These are phyloP conservation scores for Trypanosoma avium DNA, from an alignment of 208 protist genomes.

Conservation along the genomic window DNA sequence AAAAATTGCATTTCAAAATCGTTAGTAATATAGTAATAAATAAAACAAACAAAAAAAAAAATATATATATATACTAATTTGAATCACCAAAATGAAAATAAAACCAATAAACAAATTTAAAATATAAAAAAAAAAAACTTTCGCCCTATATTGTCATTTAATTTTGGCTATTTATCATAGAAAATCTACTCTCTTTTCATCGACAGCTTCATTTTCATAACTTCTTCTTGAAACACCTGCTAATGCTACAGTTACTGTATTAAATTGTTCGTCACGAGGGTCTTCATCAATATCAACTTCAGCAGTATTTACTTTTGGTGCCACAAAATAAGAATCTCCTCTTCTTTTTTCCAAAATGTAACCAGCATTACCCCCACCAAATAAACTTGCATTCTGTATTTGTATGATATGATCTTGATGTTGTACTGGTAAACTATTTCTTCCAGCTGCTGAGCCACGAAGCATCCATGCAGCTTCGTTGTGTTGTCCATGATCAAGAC, in stretches of 20 bases:
- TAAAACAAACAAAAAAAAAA: too few species aligned
- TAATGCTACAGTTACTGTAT: not conserved
- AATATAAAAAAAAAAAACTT: too few species aligned
- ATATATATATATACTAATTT: too few species aligned
- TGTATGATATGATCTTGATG: not conserved
- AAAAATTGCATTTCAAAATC: too few species aligned
- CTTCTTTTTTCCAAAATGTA: constrained; percentile 8
- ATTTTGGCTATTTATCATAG: not conserved
- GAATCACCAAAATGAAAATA: too few species aligned
- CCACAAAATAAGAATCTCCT: constrained; percentile 2
- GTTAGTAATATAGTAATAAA: too few species aligned
- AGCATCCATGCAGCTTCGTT: constrained; percentile 14
- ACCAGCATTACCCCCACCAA: not conserved
- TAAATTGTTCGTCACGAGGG: constrained; percentile 6
- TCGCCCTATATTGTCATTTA: too few species aligned
- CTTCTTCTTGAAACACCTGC: not conserved
- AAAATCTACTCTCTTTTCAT: not conserved
- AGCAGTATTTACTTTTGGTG: not conserved
- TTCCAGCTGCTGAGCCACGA: not conserved
- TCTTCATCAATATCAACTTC: constrained; percentile 12
- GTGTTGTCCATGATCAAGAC: constrained; percentile 17
- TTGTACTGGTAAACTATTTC: not conserved
- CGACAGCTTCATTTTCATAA: not conserved
- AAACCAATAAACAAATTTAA: too few species aligned
- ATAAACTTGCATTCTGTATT: constrained; percentile 2